Percentiles rank a stretch among this genome's conserved stretches.
These are phyloP conservation scores for Przewalskia tangutica DNA, from an alignment of 257 asterid species.

Conservation along the genomic window DNA sequence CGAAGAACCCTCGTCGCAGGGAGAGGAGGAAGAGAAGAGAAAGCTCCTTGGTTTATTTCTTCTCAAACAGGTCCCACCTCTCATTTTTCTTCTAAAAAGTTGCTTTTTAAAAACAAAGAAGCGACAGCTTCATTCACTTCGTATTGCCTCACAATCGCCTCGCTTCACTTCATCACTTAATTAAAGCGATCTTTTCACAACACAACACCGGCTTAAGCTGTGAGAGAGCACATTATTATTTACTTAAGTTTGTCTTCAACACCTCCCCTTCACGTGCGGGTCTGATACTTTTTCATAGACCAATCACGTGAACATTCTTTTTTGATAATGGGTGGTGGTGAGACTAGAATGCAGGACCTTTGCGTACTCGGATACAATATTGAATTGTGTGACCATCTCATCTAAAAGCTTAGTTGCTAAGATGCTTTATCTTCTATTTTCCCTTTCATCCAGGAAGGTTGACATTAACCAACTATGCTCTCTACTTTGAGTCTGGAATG, in stretches of 20 bases:
- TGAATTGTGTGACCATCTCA: not conserved
- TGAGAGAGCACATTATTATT: not conserved
- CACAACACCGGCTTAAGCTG: not conserved
- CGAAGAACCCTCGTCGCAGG: too few species aligned
- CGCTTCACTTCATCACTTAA: not conserved
- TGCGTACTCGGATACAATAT: not conserved
- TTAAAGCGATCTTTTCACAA: not conserved
- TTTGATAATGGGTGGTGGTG: not conserved
- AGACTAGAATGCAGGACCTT: not conserved
- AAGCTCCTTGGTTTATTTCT: too few species aligned
- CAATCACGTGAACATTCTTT: not conserved
- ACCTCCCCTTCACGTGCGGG: not conserved
- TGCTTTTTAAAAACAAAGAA: not conserved
- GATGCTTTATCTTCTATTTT: not conserved
- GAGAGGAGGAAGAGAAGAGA: too few species aligned
- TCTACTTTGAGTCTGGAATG: slow-evolving; percentile 83
- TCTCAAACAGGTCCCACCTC: not conserved
- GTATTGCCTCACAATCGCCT: not conserved
- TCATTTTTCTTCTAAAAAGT: not conserved
- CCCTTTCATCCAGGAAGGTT: slow-evolving; percentile 55
- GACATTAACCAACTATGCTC: slow-evolving; percentile 72
- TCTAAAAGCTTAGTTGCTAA: not conserved
- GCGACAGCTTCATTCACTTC: not conserved
- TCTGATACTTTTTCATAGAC: not conserved
- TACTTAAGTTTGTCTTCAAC: not conserved